Evolutionary conservation across 2,329 filamentous ascomycete species (phyloP), one percentile per base, ranked within the genome.

Genomic region (Talaromyces islandicus): DNA sequence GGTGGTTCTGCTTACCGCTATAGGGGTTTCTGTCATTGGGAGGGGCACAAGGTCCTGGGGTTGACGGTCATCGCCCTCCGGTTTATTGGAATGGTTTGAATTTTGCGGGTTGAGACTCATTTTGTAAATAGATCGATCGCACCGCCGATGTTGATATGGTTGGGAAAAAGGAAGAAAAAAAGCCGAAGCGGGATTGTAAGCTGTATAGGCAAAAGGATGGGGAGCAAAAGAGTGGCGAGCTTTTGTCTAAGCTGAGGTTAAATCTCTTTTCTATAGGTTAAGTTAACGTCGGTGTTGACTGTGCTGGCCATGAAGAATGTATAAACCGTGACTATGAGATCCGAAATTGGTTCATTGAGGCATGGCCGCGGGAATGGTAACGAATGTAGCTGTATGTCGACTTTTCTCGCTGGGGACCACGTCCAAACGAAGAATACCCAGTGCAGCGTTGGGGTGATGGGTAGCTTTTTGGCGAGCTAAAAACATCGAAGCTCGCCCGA

Each of bases 51-150:
- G 63, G 25, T 65, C 60, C 38, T 70, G 58, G 24, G 64, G 19
- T 38, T 60, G 63, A 29, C 67, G 67, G 57, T 57, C 48, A 57
- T 66, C 66, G 43, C 67, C 62, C 56, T 65, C 63, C 52, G 54
- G 64, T 54, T 61, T 57, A 43, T 62, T 59, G 61, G 54, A 41
- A 38, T 29, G 60, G n/a, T 53, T 29, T 41, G 62, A 51, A 57
- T 73, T 57, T 54, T 73, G 69, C 51, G 69, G 71, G 66, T 75
- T 66, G 59, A 74, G 64, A 62, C 71, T 74, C 73, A 75, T 75
- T 58, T 61, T 61, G 53, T 9, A 29, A n/a, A 25, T 52, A 52
- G 12, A 29, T 25, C 25, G 12, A 29, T 25, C 25, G 24, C 24
- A 29, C 14, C 14, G 24, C 48, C 11, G 6, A 14, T 52, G 24